Base-by-base conservation (phyloP, 331 rosid genomes). In the Cydonia oblonga region DNA sequence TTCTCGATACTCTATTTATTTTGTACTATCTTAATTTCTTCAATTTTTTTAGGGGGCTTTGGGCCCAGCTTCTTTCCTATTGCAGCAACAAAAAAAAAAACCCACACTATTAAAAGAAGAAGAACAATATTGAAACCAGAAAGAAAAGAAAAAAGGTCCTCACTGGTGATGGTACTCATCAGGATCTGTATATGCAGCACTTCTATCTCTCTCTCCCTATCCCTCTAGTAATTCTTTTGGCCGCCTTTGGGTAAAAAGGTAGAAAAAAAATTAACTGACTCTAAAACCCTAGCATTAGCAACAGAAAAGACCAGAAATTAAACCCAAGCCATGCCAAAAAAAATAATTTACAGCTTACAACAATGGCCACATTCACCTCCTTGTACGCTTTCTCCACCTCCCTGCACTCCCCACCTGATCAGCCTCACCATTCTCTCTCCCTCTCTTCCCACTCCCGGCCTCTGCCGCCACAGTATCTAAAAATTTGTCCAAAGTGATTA, bases 351-450 rank as follows among this genome's bases (percentile, higher is more conserved):
- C 85, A 81, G 35, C 13, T 54, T 70, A 70, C 75, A 81, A 76
- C 74, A 72, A 69, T 5, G 18, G 35, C 44, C 51, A 28, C 53
- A 28, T 64, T 63, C 75, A 82, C 73, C 81, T 75, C 80, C 81
- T 79, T 6, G 73, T 44, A 26, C 86, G 83, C 60, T 79, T 82
- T 75, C 72, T 82, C 6, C 79, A 66, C 72, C 77, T 78, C 38
- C 74, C 67, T 64, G 75, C 71, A 22, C 67, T 65, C 53, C 77
- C 82, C 38, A 66, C 78, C 66, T 63, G 66, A 57, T 57, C 80
- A 6, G 58, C 63, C 66, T 82, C 80, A 7, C 26, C 72, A 56
- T 54, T 67, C 24, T 74, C 82, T 60, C 80, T 78, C 24, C 76
- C 57, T 38, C 78, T 60, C 26, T 67, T 82, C 9, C 77, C 64